Evolutionary conservation across 805 yeast genomes (phyloP).

Genomic region (Candida quercuum): DNA sequence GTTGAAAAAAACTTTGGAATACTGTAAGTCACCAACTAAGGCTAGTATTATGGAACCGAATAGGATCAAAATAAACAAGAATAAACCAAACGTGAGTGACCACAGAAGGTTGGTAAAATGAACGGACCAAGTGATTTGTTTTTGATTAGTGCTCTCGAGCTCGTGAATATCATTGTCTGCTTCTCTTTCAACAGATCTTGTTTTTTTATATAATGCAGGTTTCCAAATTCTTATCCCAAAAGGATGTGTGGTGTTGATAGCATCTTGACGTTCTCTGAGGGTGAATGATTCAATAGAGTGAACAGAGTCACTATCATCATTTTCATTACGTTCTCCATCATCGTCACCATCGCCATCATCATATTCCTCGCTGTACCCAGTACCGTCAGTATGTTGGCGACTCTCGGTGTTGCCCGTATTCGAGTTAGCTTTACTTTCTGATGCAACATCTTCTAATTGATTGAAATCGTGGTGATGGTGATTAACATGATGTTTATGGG

Average conservation of each 20-base stretch:
- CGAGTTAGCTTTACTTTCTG: constrained; percentile 5
- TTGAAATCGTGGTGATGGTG: constrained; percentile 6
- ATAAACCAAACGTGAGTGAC: constrained; percentile 67
- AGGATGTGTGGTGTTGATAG: constrained; percentile 94
- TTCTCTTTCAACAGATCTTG: constrained; percentile 82
- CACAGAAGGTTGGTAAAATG: constrained; percentile 66
- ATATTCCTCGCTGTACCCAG: not conserved
- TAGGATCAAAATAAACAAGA: constrained; percentile 49
- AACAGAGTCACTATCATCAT: constrained; percentile 33
- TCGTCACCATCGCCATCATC: constrained; percentile 7
- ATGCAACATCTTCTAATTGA: constrained; percentile 5
- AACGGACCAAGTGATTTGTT: constrained; percentile 56
- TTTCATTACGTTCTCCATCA: constrained; percentile 15
- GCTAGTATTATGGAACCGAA: constrained; percentile 40
- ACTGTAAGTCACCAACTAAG: constrained; percentile 44
- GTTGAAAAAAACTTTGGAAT: constrained; percentile 53
- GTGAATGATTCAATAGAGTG: constrained; percentile 78
- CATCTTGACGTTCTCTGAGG: constrained; percentile 87
- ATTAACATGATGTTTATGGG: constrained; percentile 10
- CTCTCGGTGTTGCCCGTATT: constrained; percentile 4
- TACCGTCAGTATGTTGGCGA: constrained; percentile 1
- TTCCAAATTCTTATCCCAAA: constrained; percentile 99
- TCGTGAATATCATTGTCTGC: constrained; percentile 95
- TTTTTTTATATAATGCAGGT: constrained; percentile 92
- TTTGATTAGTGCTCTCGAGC: constrained; percentile 33